Base-by-base conservation (phyloP, 371 early-diverging fungal genomes). In the Globomyces sp. region DNA sequence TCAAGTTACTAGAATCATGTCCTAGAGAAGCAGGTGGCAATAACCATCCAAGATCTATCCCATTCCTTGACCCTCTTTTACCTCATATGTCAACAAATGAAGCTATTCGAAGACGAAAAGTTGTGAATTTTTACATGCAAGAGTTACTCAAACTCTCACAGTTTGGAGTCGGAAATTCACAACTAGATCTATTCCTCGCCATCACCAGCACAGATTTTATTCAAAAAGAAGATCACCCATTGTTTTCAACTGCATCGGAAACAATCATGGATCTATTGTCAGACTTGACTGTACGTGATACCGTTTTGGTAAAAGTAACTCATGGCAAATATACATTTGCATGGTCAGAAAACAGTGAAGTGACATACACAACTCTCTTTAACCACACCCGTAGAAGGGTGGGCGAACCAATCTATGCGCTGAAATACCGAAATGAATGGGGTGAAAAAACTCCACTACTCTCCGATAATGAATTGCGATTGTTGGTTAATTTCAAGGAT, bases 21-120 rank as follows among this genome's bases (percentile, higher is more conserved):
- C 91, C 90, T 1, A 73, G 76, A 4, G 91, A 92, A 68, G 84
- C 87, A 42, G 93, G 93, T 3, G 85, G 89, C 48, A 72, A 70
- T n/a, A 85, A 82, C 34, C 76, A 78, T 47, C 77, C 82, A 53
- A 78, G 90, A 40, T 84, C 86, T 60, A 71, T 92, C 49, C 93
- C 92, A 2, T 91, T 87, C 72, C 85, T 92, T 90, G n/a, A 66
- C 41, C 74, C 78, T 61, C 87, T 88, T 39, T 77, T 74, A 2
- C 75, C 87, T 58, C 82, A 86, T 65, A 40, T 67, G 42, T 50
- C 69, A 8, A 59, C 51, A 3, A 51, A 61, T 6, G 67, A 79
- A 81, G 55, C 84, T 6, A 41, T 45, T 4, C 41, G 85, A 59
- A 80, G 90, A 51, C 81, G 86, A n/a, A 61, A 69, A 1, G 86